Conservation (phyloP, 169 alveolate species). For the Cryptosporidium ubiquitum region DNA sequence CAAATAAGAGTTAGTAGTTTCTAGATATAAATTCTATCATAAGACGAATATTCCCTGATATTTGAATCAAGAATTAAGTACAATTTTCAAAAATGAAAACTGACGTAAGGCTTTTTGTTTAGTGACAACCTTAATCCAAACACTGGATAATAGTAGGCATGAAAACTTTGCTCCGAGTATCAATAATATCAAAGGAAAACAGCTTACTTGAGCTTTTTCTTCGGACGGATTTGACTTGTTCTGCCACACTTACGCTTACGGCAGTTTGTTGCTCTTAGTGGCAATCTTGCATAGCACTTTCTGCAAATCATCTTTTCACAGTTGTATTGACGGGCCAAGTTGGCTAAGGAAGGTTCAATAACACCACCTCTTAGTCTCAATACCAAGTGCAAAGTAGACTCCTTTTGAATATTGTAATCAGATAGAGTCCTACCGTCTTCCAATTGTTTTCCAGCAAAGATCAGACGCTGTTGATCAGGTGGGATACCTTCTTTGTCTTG, state of each 20-base stretch:
- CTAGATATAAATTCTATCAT: slow-evolving; percentile 23
- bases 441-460: slow-evolving; percentile 98
- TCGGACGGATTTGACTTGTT: slow-evolving; percentile 97
- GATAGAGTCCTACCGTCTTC: slow-evolving; percentile 98
- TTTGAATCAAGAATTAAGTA: neutral
- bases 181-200: neutral
- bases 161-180: neutral
- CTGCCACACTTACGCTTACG: slow-evolving; percentile 99
- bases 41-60: neutral
- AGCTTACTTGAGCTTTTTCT: slow-evolving; percentile 97
- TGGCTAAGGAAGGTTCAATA: slow-evolving; percentile 98
- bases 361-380: slow-evolving; percentile 99
- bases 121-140: neutral
- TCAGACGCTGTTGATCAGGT: slow-evolving; percentile 99
- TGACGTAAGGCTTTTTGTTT: neutral
- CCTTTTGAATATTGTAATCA: slow-evolving; percentile 98
- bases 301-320: slow-evolving; percentile 98
- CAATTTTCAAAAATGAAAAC: neutral
- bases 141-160: neutral
- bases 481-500: slow-evolving; percentile 99
- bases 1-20: neutral
- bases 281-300: slow-evolving; percentile 99
- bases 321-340: slow-evolving; percentile 98
- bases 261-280: slow-evolving; percentile 99
- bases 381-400: slow-evolving; percentile 97